Percentiles rank a stretch among this genome's conserved stretches.
Evolutionary conservation across 2,329 filamentous ascomycete species (phyloP).

Genomic region (Corniculantispora saksenae): DNA sequence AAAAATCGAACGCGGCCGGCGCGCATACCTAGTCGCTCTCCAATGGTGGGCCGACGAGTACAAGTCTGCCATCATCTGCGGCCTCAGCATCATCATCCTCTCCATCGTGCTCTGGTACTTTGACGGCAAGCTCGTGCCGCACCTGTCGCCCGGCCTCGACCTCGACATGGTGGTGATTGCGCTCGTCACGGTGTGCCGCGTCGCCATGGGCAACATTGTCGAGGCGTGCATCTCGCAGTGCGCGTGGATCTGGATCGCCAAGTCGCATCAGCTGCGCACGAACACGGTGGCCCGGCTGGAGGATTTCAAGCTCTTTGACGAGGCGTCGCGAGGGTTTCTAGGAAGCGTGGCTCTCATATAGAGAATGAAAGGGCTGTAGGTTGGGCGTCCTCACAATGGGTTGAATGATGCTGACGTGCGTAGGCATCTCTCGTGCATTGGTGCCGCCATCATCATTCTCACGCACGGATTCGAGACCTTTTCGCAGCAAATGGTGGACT

Average conservation of each 20-base stretch:
- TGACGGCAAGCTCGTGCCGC: conserved; percentile 33
- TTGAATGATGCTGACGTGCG: neutral
- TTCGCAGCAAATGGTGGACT: conserved; percentile 40
- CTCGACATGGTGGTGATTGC: conserved; percentile 39
- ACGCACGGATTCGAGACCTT: conserved; percentile 41
- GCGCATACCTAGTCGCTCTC: conserved; percentile 28
- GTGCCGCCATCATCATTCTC: conserved; percentile 37
- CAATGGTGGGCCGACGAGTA: conserved; percentile 41
- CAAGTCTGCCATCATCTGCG: conserved; percentile 33
- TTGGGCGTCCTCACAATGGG: too few relatives aligned
- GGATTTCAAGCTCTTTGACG: conserved; percentile 42
- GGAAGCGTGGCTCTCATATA: conserved; percentile 38
- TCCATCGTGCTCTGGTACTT: conserved; percentile 32
- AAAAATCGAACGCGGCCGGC: conserved; percentile 15
- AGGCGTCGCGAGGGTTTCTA: conserved; percentile 38
- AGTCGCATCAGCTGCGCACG: conserved; percentile 33
- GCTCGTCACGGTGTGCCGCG: conserved; percentile 38
- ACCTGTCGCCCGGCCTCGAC: conserved; percentile 30
- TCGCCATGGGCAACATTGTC: conserved; percentile 38
- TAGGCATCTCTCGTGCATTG: conserved; percentile 41
- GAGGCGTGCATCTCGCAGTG: conserved; percentile 39
- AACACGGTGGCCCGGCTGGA: conserved; percentile 35
- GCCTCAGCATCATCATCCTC: conserved; percentile 30
- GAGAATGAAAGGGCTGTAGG: conserved; percentile 37
- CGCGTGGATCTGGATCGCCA: conserved; percentile 43